Evolutionary conservation across 176 grass and related monocot species (phyloP), one percentile per base, ranked within the genome.

Genomic region (Eleusine indica): DNA sequence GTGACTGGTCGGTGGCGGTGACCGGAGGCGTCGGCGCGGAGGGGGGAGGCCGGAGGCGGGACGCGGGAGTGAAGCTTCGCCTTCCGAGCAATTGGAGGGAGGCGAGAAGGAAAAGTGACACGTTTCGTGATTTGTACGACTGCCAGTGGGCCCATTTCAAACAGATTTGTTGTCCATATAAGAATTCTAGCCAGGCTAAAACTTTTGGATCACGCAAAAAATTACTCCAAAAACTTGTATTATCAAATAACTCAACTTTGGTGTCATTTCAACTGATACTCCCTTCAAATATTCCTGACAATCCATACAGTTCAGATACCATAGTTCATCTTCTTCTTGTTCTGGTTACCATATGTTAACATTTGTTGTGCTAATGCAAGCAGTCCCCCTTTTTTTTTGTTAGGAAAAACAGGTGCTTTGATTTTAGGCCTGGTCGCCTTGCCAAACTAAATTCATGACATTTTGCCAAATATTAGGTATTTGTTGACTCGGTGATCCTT

Each of bases 1-100:
- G 88, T 40, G 44, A 41, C 46, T 78, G 84, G 88, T 77, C 83
- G 38, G 60, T 61, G 66, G 81, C 62, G 80, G 75, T 30, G 79
- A 43, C 66, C 73, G 87, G 71, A 39, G 37, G 66, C 83, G 73
- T 90, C 79, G 83, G 83, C 74, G 66, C 57, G 21, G 57, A 25
- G 57, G 42, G 38, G 22, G 44, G 71, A 69, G 62, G 68, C 43
- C 60, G 19, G 67, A 19, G 52, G 39, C 0, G 35, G 77, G 13
- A 14, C 12, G 54, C 17, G 57, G n/a, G 14, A 12, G 78, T 17
- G 29, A 1, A 70, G 84, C 38, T 73, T 86, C 76, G 21, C 10
- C 48, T 57, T 39, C 40, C 35, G 51, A 12, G 43, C 22, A 78
- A 71, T 19, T 28, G 30, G 54, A 63, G 32, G 56, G 52, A 73